Evolutionary conservation across 2,329 filamentous ascomycete species (phyloP), one percentile per base, ranked within the genome.

Genomic region (Colletotrichum lentis): DNA sequence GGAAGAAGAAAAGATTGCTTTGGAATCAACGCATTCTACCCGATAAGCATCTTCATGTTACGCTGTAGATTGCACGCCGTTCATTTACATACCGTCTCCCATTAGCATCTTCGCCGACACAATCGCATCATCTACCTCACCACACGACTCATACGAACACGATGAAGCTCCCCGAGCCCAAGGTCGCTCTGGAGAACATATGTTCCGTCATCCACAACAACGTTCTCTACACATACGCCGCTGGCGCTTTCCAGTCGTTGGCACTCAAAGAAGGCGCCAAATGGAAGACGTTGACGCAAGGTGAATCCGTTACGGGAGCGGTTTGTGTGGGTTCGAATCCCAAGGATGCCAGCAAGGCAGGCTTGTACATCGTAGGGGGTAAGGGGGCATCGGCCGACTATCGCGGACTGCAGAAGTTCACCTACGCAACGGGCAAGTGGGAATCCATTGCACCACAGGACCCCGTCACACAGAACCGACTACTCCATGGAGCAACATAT

Each of bases 161-260:
- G 74, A 96, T 96, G 93, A 82, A 88, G 75, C 83, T 90, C 64
- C 93, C 93, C 56, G 81, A 88, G 75, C 93, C 94, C 60, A 82
- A 86, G 61, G 85, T 88, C 76, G 83, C 90, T 70, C 82, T 97
- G 77, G 86, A 89, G 77, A 88, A 90, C 79, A 89, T 92, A 74
- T 98, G 95, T 80, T 93, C 94, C 66, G 88, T 91, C 75, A 86
- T 97, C 70, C 84, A 92, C 81, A 84, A 94, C 76, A 90, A 94
- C 77, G 93, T 89, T 14, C 87, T 98, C 61, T 98, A 96, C 81
- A 89, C 91, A 53, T 97, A 93, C 78, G 92, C 93, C 6, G 80
- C 88, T 10, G 80, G 87, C 54, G 91, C 88, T 35, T 94, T 98
- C 73, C 87, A 94, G 76, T 91, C 91, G 10, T 80, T 98, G 71